phyloP scores from a whole-genome alignment of 306 rosid genomes.

The Styphnolobium japonicum region DNA sequence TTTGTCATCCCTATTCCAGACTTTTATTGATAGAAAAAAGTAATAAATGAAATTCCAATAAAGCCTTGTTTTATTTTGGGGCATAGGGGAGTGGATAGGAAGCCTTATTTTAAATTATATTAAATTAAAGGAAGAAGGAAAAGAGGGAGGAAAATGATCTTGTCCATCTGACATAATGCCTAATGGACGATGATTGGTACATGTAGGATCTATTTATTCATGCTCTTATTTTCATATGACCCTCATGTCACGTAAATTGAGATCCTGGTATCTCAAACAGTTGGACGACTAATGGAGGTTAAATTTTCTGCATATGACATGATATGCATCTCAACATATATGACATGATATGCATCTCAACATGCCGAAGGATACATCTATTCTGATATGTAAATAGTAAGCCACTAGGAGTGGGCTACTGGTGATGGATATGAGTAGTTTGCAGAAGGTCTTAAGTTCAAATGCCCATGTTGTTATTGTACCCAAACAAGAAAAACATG shows the following conservation, averaged over 20 bases:
- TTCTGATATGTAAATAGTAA: not conserved
- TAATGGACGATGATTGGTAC: constrained; percentile 9
- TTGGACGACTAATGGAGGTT: not conserved
- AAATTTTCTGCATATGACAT: not conserved
- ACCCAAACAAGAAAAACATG: not conserved
- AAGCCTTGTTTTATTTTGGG: not conserved
- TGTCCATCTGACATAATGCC: not conserved
- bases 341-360: not conserved
- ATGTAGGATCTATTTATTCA: constrained; percentile 4
- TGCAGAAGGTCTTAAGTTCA: not conserved
- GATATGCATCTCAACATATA: not conserved
- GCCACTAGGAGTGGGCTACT: constrained; percentile 4
- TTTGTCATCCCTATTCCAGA: not conserved
- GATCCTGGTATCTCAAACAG: not conserved
- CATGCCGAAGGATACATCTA: not conserved
- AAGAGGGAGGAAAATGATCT: not conserved
- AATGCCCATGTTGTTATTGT: not conserved
- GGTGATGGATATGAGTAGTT: not conserved
- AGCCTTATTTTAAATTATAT: constrained; percentile 3
- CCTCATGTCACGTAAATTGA: not conserved
- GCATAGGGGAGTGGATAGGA: not conserved
- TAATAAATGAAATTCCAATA: not conserved
- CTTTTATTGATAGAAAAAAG: not conserved
- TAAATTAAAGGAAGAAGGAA: not conserved
- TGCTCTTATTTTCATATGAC: not conserved